These are phyloP conservation scores for Alternaria burnsii DNA, from an alignment of 2,329 filamentous ascomycete species.

Conservation along the genomic window DNA sequence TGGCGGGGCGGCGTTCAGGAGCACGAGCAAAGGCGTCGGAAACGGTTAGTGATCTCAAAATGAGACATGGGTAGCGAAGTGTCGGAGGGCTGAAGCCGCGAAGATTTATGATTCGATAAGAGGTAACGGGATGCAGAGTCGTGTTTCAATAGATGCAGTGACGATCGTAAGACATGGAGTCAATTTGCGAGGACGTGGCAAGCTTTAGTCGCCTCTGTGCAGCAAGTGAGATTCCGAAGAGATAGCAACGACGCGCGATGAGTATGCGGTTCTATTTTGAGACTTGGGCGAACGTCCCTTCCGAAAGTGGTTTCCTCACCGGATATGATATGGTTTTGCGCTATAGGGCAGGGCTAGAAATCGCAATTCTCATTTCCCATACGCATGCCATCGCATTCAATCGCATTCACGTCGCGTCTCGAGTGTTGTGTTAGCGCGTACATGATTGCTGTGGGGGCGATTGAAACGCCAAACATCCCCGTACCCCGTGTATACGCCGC, in stretches of 20 bases:
- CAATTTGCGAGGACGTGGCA: conserved; percentile 15
- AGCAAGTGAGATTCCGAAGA: background rate
- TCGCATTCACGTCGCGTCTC: conserved; percentile 6
- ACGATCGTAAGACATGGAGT: conserved; percentile 5
- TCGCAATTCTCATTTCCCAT: conserved; percentile 18
- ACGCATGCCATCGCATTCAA: conserved; percentile 9
- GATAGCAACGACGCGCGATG: conserved; percentile 15
- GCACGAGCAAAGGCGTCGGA: conserved; percentile 17
- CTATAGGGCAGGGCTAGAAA: conserved; percentile 2
- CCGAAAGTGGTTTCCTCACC: conserved; percentile 11
- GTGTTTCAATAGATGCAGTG: conserved; percentile 13
- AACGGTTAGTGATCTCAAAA: conserved; percentile 18
- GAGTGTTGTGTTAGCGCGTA: conserved; percentile 4
- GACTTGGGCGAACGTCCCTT: conserved; percentile 2
- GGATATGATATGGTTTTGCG: conserved; percentile 3
- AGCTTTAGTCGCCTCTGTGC: conserved; percentile 6
- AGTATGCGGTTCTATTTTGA: conserved; percentile 20
- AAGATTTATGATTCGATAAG: conserved; percentile 10
- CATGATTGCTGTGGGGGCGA: conserved; percentile 7
- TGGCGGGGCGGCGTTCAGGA: conserved; percentile 19
- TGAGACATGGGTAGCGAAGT: conserved; percentile 14
- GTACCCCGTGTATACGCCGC: conserved; percentile 6
- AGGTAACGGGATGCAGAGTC: conserved; percentile 4
- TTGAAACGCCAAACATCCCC: background rate
- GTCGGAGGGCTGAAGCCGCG: conserved; percentile 17